Evolutionary conservation across 768 basidiomycete species (phyloP).

Genomic region (Inosperma sp.): DNA sequence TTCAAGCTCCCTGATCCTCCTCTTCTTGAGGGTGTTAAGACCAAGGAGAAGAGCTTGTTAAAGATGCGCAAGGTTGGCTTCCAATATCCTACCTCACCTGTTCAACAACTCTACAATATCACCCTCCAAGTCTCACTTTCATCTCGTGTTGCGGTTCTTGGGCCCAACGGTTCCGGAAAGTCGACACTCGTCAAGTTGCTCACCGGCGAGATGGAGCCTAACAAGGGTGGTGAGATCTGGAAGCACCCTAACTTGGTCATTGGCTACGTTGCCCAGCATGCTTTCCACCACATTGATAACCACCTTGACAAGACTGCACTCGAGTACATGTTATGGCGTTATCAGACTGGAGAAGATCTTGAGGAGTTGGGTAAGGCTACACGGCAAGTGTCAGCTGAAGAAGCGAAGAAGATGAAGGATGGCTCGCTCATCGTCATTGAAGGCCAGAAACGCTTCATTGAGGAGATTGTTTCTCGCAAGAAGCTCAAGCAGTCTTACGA

Average conservation of each 20-base stretch:
- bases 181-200: slow-evolving; percentile 95
- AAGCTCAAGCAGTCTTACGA: slow-evolving; percentile 99
- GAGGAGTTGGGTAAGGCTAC: slow-evolving; percentile 94
- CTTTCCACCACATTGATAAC: slow-evolving; percentile 98
- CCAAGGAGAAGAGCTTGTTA: slow-evolving; percentile 93
- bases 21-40: slow-evolving; percentile 98
- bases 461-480: slow-evolving; percentile 87
- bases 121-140: slow-evolving; percentile 95
- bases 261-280: slow-evolving; percentile 98
- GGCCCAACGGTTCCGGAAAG: slow-evolving; percentile 99
- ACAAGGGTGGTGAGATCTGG: slow-evolving; percentile 97
- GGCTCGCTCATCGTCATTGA: slow-evolving; percentile 81
- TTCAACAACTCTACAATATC: slow-evolving; percentile 93
- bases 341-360: slow-evolving; percentile 98
- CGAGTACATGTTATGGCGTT: slow-evolving; percentile 99
- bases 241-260: slow-evolving; percentile 99
- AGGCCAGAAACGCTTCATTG: slow-evolving; percentile 92
- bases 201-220: slow-evolving; percentile 94
- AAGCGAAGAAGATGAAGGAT: slow-evolving; percentile 95
- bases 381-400: slow-evolving; percentile 83
- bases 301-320: slow-evolving; percentile 98
- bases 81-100: slow-evolving; percentile 85
- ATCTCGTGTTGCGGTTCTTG: slow-evolving; percentile 96
- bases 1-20: slow-evolving; percentile 98
- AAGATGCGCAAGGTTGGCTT: slow-evolving; percentile 98